Percentiles rank a stretch among this genome's conserved stretches.
phyloP scores from a whole-genome alignment of 2,329 filamentous ascomycete genomes.

The Aquanectria penicillioides region DNA sequence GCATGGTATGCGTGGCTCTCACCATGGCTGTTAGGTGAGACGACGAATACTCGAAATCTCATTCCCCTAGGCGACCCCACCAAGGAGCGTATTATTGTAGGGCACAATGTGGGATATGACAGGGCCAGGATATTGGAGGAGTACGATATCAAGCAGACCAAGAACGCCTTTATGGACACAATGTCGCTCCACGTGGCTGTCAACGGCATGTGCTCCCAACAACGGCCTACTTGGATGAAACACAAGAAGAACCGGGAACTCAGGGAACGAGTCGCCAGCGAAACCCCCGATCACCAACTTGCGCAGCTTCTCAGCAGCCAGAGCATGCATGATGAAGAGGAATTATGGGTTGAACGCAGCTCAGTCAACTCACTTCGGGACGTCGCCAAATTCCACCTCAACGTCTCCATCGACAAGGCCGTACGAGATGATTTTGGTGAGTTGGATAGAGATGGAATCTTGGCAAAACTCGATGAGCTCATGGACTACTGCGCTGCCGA shows the following conservation, averaged over 20 bases:
- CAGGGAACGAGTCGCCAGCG: slow-evolving; percentile 79
- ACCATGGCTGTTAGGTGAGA: slow-evolving; percentile 90
- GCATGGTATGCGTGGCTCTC: slow-evolving; percentile 99
- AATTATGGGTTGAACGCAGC: slow-evolving; percentile 93
- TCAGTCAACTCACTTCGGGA: slow-evolving; percentile 95
- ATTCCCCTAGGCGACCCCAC: slow-evolving; percentile 85
- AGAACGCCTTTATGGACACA: slow-evolving; percentile 91
- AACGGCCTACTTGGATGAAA: slow-evolving; percentile 97
- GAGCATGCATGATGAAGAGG: slow-evolving; percentile 85
- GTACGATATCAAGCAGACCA: slow-evolving; percentile 83
- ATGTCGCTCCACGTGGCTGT: slow-evolving; percentile 99
- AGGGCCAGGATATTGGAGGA: slow-evolving; percentile 89
- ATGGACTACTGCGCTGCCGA: slow-evolving; percentile 96
- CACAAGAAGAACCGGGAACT: slow-evolving; percentile 90
- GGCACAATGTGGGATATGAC: slow-evolving; percentile 97
- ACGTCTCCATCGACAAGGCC: slow-evolving; percentile 90
- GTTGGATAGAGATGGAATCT: slow-evolving; percentile 76
- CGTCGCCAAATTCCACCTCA: slow-evolving; percentile 95
- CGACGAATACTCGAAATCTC: slow-evolving; percentile 79
- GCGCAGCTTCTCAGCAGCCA: slow-evolving; percentile 75
- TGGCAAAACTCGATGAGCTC: slow-evolving; percentile 79
- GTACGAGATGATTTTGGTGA: slow-evolving; percentile 87
- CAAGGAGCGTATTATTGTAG: slow-evolving; percentile 81
- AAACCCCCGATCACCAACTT: slow-evolving; percentile 77
- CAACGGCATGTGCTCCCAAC: slow-evolving; percentile 98